Evolutionary conservation across 2,329 filamentous ascomycete species (phyloP), one percentile per base, ranked within the genome.

Genomic region (Calonectria pauciramosa): DNA sequence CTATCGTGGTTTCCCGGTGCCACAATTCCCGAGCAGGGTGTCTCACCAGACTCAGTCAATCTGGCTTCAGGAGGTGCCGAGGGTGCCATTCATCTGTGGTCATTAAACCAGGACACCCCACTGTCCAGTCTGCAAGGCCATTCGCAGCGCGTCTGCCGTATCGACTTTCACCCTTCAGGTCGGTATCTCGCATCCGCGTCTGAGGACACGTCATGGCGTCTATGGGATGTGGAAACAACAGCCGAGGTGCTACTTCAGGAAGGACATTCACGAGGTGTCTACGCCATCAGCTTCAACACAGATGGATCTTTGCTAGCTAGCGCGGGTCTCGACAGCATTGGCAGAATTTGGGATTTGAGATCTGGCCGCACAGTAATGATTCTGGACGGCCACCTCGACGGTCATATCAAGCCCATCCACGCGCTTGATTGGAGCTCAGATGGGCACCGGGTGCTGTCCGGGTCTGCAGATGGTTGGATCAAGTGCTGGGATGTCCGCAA

Each of bases 401-500:
- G 91, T 2, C 92, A 93, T 80, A 97, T 98, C 82, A 95, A 96
- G 76, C 96, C 97, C 18, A 98, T 99, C 69, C 96, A 98, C 81
- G 96, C 93, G 0, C 88, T 99, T 8, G 96, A 98, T 84, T 99
- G 97, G 97, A 93, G 94, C 72, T 90, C 93, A 0, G 97, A 99
- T 82, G 96, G 96, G 8, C 93, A 98, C 84, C 92, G 97, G n/a
- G 92, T 99, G 11, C 88, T 99, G n/a, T 96, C 96, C 0, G 96
- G 96, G 1, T 97, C 96, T 18, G 95, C 93, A 2, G 97, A 99
- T 82, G 96, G 96, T 23, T 99, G 97, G 91, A 93, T 98, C 82
- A 99, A 98, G 85, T 98, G 96, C 86, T 99, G 97, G 97, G 97
- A 99, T 83, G 90, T 99, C 68, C 93, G 97, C 59, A 96, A 97